Base-by-base conservation (phyloP, 176 grass and related monocot species). In the Phragmites australis region DNA sequence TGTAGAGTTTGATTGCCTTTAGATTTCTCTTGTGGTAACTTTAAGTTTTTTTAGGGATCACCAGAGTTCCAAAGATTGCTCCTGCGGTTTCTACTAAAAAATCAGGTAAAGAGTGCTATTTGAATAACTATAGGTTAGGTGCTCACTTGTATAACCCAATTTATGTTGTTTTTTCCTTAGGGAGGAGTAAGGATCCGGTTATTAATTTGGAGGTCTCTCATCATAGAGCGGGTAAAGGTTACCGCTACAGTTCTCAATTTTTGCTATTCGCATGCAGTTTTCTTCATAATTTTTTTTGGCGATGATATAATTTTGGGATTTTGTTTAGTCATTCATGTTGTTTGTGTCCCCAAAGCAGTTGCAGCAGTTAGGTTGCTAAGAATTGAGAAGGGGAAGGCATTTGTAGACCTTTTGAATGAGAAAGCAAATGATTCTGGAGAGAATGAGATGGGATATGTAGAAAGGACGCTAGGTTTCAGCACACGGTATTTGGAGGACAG, bases 361-460 rank as follows among this genome's bases (percentile, higher is more conserved):
- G 85, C 92, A 74, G 90, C 90, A 3, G 92, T 94, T 68, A 97
- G 95, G 81, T 77, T 97, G 83, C 77, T 97, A 46, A 91, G 92
- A 80, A 92, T 88, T 65, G 95, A 97, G 21, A 85, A 88, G 45
- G 92, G 95, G 9, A 93, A 91, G 34, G 92, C 95, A 17, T 97
- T 93, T 75, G 95, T 87, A 13, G 92, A 92, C 74, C 84, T 97
- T 81, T 91, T 97, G 74, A 97, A 97, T 77, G 89, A 87, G 68
- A 94, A 83, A 73, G 80, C 83, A 50, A 87, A 85, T 47, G 58
- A 75, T 60, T 89, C 89, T 21, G 83, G 62, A 41, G 71, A 87
- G 47, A 94, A 85, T 77, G 92, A 93, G 65, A 97, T 94, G 88
- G 86, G 88, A 72, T 94, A 97, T 90, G 92, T 97, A 17, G 81